Evolutionary conservation across 495 filamentous ascomycete species (phyloP).

Genomic region (Hypoxylon rickii): DNA sequence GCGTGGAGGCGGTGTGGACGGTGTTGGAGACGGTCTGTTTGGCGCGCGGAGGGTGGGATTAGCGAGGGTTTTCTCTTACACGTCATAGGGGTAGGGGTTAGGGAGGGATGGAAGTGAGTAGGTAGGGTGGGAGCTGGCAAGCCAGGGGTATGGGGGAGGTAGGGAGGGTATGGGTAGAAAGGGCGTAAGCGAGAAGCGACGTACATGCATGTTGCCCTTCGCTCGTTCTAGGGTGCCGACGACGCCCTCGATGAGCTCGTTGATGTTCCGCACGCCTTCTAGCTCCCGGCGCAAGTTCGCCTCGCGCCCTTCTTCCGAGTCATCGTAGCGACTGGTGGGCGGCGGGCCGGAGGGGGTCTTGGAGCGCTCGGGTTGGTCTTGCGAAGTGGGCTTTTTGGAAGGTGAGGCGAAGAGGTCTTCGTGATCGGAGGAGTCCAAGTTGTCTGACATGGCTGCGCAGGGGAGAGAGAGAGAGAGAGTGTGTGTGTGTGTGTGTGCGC

Average conservation of each 20-base stretch:
- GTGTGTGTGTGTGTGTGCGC: no score
- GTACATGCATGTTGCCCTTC: slow-evolving; percentile 88
- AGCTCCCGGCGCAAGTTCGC: slow-evolving; percentile 75
- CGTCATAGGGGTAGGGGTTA: slow-evolving; percentile 4
- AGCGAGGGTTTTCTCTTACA: no score
- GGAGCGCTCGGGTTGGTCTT: slow-evolving; percentile 35
- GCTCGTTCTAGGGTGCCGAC: slow-evolving; percentile 79
- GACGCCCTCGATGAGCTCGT: slow-evolving; percentile 82
- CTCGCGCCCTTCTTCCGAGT: slow-evolving; percentile 68
- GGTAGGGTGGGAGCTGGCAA: no score
- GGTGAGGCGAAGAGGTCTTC: slow-evolving; percentile 79
- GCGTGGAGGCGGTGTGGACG: slow-evolving; percentile 82
- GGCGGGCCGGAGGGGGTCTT: slow-evolving; percentile 54
- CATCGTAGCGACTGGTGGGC: slow-evolving; percentile 61
- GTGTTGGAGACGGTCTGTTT: slow-evolving; percentile 90
- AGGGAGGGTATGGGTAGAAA: no score
- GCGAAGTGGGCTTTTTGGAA: slow-evolving; percentile 44
- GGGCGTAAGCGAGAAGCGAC: no score
- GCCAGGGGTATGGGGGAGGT: no score
- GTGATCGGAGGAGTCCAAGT: slow-evolving; percentile 64
- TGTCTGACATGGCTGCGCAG: slow-evolving; percentile 40
- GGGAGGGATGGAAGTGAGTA: not conserved
- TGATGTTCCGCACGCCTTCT: slow-evolving; percentile 81
- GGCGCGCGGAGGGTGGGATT: no score
- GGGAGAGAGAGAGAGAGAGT: no score